Evolutionary conservation across 169 alveolate genomes (phyloP).

Genomic region (Babesia bigemina): DNA sequence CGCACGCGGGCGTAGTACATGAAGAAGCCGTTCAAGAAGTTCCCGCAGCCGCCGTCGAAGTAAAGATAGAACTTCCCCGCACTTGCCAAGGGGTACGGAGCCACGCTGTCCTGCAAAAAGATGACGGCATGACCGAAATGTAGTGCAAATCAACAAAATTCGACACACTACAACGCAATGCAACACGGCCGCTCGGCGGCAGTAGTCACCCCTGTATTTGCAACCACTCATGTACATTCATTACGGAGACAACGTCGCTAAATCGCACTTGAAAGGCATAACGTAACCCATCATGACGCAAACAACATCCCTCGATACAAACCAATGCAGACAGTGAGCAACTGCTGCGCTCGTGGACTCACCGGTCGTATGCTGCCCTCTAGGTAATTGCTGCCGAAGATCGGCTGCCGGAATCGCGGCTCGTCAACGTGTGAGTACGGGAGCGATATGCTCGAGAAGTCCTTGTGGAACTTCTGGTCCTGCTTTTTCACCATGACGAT

Average conservation of each 20-base stretch:
- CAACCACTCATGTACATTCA: no score
- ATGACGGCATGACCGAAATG: not conserved
- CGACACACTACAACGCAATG: not conserved
- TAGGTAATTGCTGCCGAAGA: constrained; percentile 45
- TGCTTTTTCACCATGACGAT: constrained; percentile 55
- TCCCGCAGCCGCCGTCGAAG: constrained; percentile 44
- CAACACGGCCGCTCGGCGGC: no score
- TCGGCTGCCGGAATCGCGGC: constrained; percentile 64
- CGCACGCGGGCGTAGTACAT: constrained; percentile 56
- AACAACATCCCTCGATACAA: no score
- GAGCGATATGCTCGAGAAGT: constrained; percentile 48
- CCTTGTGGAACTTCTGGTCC: constrained; percentile 41
- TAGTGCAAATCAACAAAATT: not conserved
- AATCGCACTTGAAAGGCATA: no score
- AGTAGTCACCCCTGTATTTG: no score
- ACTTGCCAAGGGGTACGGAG: constrained; percentile 20
- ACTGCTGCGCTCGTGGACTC: not conserved
- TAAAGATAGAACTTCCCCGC: constrained; percentile 32
- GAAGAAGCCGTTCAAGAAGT: constrained; percentile 51
- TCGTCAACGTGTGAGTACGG: constrained; percentile 58
- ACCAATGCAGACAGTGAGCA: no score
- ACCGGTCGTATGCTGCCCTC: constrained; percentile 58
- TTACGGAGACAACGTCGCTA: no score
- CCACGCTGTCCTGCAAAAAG: constrained; percentile 23
- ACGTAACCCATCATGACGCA: no score